Evolutionary conservation across 768 basidiomycete species (phyloP), one percentile per base, ranked within the genome.

Genomic region (Glaciozyma antarctica): DNA sequence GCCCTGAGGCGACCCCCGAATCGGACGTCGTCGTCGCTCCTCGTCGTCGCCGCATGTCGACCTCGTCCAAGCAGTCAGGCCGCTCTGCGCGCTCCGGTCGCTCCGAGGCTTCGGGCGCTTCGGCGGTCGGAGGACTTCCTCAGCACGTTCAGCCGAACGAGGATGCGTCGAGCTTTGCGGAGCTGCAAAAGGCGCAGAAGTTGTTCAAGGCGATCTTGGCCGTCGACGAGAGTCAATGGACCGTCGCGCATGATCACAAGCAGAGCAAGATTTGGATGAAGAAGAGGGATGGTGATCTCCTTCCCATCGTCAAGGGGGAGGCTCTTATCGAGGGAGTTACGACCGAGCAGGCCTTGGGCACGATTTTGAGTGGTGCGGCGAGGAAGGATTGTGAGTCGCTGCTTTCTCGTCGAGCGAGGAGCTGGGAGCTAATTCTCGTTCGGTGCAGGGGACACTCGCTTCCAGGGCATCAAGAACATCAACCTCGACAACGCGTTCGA

Each of bases 261-360:
- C 59, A 62, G 45, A 68, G 45, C 13, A 59, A 56, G 63, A 62
- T 64, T 10, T 52, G 56, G 59, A 58, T 58, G 58, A 56, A 49
- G 41, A 55, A 21, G 47, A 22, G 47, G 15, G 53, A 55, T 5
- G 45, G 43, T 12, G 48, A 38, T 30, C 47, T 26, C 4, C 6
- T 66, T 12, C 70, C 65, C 5, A 19, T 62, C 38, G 63, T 71
- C 61, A 71, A 66, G 52, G 70, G 70, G 13, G 64, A 68, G 56
- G 56, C 56, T 0, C 44, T 19, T 10, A n/a, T 66, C 10, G 66
- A 63, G n/a, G 60, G 60, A 17, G 63, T 62, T 6, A 71, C 67
- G 34, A 68, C 70, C 3, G 70, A 71, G 48, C 67, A 68, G 63
- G 67, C 66, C 3, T 34, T 71, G 12, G 70, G 60, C 4, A 71